These are phyloP conservation scores for Suillus fuscotomentosus DNA, from an alignment of 768 basidiomycete species.

Conservation along the genomic window DNA sequence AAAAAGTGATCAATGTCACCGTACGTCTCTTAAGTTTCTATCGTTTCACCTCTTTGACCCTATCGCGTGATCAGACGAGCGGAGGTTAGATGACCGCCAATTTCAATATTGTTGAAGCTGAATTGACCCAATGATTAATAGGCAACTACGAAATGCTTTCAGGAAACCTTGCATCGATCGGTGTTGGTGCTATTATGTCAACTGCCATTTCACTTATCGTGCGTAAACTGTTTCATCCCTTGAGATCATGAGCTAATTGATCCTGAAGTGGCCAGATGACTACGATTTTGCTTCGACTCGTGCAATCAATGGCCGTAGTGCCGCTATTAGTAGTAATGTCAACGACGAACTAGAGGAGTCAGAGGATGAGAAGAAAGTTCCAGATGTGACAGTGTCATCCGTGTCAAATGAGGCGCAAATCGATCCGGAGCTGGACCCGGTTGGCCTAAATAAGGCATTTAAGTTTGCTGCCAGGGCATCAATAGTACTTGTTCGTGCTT, in stretches of 20 bases:
- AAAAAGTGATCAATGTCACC: constrained; percentile 65
- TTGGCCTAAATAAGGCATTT: constrained; percentile 70
- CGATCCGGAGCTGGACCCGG: constrained; percentile 64
- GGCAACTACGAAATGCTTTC: constrained; percentile 76
- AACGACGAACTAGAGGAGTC: constrained; percentile 19
- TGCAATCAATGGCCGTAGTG: constrained; percentile 53
- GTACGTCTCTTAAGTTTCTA: constrained; percentile 34
- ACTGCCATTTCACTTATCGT: constrained; percentile 63
- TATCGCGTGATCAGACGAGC: constrained; percentile 35
- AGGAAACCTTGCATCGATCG: constrained; percentile 86
- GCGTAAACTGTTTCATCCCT: constrained; percentile 19
- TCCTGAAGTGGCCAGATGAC: constrained; percentile 67
- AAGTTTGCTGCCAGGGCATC: constrained; percentile 78
- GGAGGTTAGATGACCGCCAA: constrained; percentile 43
- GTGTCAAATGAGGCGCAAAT: constrained; percentile 36
- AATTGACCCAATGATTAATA: constrained; percentile 7
- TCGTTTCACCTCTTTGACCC: neutral
- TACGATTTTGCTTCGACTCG: constrained; percentile 83
- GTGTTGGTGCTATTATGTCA: constrained; percentile 76
- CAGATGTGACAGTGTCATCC: constrained; percentile 28
- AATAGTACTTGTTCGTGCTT: constrained; percentile 51
- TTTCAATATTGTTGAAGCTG: neutral
- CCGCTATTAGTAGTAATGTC: constrained; percentile 14
- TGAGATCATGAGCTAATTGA: neutral
- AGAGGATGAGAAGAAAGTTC: constrained; percentile 39